Evolutionary conservation across 257 asterid species (phyloP), one percentile per base, ranked within the genome.

Genomic region (Solanum neorickii): DNA sequence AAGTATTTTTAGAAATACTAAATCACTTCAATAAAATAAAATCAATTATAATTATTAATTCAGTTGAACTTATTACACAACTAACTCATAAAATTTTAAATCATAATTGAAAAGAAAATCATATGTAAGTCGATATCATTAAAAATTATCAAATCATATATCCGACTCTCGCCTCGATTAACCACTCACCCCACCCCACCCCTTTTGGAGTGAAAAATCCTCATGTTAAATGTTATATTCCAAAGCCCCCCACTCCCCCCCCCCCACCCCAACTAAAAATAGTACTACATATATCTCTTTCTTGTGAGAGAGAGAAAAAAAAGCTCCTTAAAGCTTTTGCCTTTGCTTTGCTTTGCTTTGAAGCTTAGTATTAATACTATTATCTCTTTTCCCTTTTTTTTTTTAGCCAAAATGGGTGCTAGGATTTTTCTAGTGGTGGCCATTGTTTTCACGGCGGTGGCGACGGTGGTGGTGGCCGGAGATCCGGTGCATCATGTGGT

Each of bases 401-500:
- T 37, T 42, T 9, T 23, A 49, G 7, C 20, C 11, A 49, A 80
- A 47, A 80, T 80, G 85, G 68, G 12, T 47, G 84, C 68, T 9
- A 47, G n/a, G 27, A 0, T 0, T 35, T 18, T 76, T 23, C 46
- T 84, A 47, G 27, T 44, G 74, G 44, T 18, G 68, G 42, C 56
- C 2, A 9, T 29, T 27, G 21, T 76, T 59, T 15, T 76, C 60
- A 14, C 69, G 49, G 86, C 70, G 87, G 87, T 56, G 87, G 76
- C 78, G 70, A 4, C 11, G 29, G 27, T 12, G 62, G 46, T 42
- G 68, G 83, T 52, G 42, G 86, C 20, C 39, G 89, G 27, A 47
- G 82, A 7, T 31, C 85, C 46, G 12, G 80, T 72, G 13, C 87
- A 83, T n/a, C 87, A 88, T 73, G 89, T 88, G n/a, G 86, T 88